Conservation (phyloP, 2,329 filamentous ascomycete genomes). For the Trichoderma aggressivum region DNA sequence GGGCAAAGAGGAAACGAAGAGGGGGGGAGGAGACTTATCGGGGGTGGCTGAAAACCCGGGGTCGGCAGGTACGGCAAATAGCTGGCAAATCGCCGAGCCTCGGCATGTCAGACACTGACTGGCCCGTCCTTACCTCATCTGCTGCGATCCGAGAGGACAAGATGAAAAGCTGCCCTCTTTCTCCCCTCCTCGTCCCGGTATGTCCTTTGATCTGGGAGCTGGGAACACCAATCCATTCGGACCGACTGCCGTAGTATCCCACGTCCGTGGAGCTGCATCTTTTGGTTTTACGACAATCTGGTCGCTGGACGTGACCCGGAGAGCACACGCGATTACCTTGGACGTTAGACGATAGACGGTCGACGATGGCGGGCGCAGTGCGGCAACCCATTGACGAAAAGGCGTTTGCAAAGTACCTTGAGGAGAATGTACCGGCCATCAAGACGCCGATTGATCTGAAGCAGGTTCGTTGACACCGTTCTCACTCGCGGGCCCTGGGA, state of each 20-base stretch:
- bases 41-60: constrained; percentile 11
- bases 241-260: background rate
- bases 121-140: background rate
- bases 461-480: constrained; percentile 51
- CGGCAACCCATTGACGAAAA: constrained; percentile 85
- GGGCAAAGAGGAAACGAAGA: background rate
- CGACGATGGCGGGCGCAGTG: constrained; percentile 76
- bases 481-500: background rate
- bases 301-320: background rate
- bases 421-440: constrained; percentile 75
- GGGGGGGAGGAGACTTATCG: background rate
- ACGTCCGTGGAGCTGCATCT: background rate
- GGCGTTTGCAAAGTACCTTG: constrained; percentile 76
- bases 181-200: background rate
- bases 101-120: constrained; percentile 4
- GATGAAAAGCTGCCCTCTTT: background rate
- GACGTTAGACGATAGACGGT: background rate
- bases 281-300: background rate
- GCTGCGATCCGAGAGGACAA: background rate
- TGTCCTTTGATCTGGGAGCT: background rate
- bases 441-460: constrained; percentile 80
- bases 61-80: background rate
- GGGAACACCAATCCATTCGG: background rate
- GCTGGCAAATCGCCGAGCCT: constrained; percentile 10
- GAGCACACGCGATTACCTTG: background rate